Evolutionary conservation across 306 rosid genomes (phyloP), one percentile per base, ranked within the genome.

Genomic region (Sicyos baderoa): DNA sequence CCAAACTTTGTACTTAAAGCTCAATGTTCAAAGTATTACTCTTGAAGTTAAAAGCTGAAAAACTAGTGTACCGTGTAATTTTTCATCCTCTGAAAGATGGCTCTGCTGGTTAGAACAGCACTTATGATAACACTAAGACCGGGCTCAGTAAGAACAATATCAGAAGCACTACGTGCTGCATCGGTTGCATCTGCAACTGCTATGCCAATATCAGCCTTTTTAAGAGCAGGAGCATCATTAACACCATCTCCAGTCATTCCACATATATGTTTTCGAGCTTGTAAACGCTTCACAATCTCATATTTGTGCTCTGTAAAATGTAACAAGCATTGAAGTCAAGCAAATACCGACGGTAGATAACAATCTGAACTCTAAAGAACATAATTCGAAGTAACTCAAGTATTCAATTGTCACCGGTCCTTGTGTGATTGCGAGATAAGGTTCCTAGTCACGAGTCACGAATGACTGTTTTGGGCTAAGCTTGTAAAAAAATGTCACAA

Each of bases 161-260:
- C 97, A 3, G 97, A 90, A 56, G 97, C 97, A 13, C 95, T 80
- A 21, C 89, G 91, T 77, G 96, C 96, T 32, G 96, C 96, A 59
- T 89, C 96, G 54, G 96, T 85, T 62, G 96, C 94, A 82, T 87
- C 96, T 4, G 94, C 94, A n/a, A 89, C 96, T 73, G 96, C 96
- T 69, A 89, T 89, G 66, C 96, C 96, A n/a, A 89, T 87, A 75
- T 89, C 96, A 22, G 96, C 96, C 53, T 79, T 89, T 65, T 87
- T 89, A 68, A 89, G 96, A 63, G 93, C 93, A 17, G 96, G 93
- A 63, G 96, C 94, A 81, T 89, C 96, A 57, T 89, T 89, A 17
- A 89, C 96, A 42, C 96, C 96, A 55, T 89, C 96, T 45, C 94
- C 96, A 19, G 96, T 89, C 96, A 89, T 89, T 70, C 96, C 96